Percentiles rank a stretch among this genome's conserved stretches.
phyloP scores from a whole-genome alignment of 2,329 filamentous ascomycete genomes.

The Pestalotiopsis sp. region DNA sequence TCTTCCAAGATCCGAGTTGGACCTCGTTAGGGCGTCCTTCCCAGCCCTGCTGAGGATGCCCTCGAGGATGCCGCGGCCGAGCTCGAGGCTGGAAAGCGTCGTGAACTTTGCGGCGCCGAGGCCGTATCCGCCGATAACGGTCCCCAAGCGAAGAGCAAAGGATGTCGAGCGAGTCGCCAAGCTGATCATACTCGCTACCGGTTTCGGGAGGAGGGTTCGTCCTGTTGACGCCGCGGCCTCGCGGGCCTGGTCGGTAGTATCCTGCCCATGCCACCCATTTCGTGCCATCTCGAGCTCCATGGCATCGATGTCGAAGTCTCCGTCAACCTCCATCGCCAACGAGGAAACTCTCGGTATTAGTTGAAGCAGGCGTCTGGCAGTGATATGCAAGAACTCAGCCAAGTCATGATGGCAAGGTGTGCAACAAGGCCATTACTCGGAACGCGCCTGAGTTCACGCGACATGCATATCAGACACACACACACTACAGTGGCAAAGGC shows the following conservation, averaged over 20 bases:
- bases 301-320: neutral
- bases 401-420: neutral
- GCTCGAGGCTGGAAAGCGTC: conserved; percentile 58
- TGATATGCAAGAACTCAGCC: neutral
- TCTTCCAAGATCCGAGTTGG: conserved; percentile 48
- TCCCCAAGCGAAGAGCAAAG: conserved; percentile 56
- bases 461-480: neutral
- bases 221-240: conserved; percentile 23
- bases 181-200: conserved; percentile 62
- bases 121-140: conserved; percentile 52
- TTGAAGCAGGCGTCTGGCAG: neutral
- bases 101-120: conserved; percentile 58
- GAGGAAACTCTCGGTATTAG: neutral
- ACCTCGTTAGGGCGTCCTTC: conserved; percentile 48
- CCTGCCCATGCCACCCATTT: neutral
- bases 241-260: neutral
- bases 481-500: neutral
- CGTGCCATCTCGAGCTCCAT: neutral
- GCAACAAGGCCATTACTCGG: neutral
- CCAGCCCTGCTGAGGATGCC: conserved; percentile 56
- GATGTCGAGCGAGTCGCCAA: conserved; percentile 63
- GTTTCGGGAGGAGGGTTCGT: conserved; percentile 57
- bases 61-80: conserved; percentile 58
- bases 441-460: neutral
- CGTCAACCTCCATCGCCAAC: conserved; percentile 4